Evolutionary conservation across 768 basidiomycete species (phyloP), one percentile per base, ranked within the genome.

Genomic region (Termitomyces bulborhizus): DNA sequence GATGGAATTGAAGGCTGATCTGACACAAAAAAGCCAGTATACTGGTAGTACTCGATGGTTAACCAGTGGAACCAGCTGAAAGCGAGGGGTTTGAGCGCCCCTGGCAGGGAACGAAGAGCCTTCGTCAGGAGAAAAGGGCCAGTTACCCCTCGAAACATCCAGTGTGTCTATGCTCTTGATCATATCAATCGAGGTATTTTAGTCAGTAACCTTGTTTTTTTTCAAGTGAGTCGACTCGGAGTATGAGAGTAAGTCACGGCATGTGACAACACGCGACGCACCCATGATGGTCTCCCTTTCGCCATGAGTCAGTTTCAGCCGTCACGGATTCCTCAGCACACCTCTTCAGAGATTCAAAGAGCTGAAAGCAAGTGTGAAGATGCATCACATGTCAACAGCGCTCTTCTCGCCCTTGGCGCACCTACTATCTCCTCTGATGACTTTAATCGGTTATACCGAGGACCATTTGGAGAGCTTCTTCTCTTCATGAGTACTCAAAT

Each of bases 401-500:
- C 26, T 26, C 46, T 61, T 3, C 47, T 52, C 7, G 32, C 51
- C 8, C 54, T 64, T 3, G 62, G 63, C 24, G 62, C 63, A 40
- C 61, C 63, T 4, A 26, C 6, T 18, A 42, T 62, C 18, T 31
- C 48, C 7, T 18, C 24, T 16, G 61, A 62, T n/a, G 61, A 64
- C 7, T 62, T 61, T 36, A 41, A 39, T 34, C 59, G 61, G 7
- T 51, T 62, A 11, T 62, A 57, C 43, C 56, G 53, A 39, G 59
- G 64, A 13, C 54, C 56, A 1, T 53, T 65, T 34, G 62, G 45
- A 9, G 59, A 60, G 15, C 48, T 52, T 13, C 54, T 65, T 12
- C 44, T 45, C 7, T 62, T 60, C 39, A 44, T 61, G 51, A 62
- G 63, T 27, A 53, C 51, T 4, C 59, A 61, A 27, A 46, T 65